phyloP scores from a whole-genome alignment of 1,139 yeast genomes.

The Saccharomyces uvarum region DNA sequence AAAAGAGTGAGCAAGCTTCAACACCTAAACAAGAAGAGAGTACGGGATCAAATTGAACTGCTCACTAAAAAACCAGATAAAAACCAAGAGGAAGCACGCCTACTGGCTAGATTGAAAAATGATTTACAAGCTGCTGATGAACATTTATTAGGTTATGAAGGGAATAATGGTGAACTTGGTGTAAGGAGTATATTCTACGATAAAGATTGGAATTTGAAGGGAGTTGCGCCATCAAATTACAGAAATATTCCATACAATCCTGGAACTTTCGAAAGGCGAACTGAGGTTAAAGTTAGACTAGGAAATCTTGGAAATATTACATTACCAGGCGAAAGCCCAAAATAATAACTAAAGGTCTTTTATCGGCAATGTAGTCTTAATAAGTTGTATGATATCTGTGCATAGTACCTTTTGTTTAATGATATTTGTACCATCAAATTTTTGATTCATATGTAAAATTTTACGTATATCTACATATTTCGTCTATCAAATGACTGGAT shows the following conservation, averaged over 20 bases:
- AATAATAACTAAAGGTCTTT: background rate
- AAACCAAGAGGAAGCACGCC: constrained; percentile 13
- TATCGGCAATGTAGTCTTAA: background rate
- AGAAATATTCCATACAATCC: constrained; percentile 24
- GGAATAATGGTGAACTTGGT: constrained; percentile 20
- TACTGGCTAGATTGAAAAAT: constrained; percentile 18
- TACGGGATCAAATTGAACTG: constrained; percentile 28
- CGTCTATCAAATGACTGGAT: background rate
- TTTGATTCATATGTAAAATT: background rate
- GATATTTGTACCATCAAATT: background rate
- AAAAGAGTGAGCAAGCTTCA: constrained; percentile 17
- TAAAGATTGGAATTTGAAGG: constrained; percentile 39
- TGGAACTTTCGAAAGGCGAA: constrained; percentile 16
- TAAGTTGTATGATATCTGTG: background rate
- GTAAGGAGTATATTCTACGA: constrained; percentile 36
- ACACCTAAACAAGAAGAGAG: constrained; percentile 14
- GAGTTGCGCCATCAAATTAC: constrained; percentile 31
- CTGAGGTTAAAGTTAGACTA: constrained; percentile 10
- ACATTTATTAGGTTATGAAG: constrained; percentile 9
- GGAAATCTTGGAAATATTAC: constrained; percentile 13
- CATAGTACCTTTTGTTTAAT: background rate
- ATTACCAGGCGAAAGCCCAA: constrained; percentile 8
- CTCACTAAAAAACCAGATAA: constrained; percentile 26
- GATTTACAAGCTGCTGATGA: constrained; percentile 20
- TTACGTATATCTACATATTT: background rate